phyloP scores from a whole-genome alignment of 2,329 filamentous ascomycete genomes.

The Phaeosphaeriaceae sp. region DNA sequence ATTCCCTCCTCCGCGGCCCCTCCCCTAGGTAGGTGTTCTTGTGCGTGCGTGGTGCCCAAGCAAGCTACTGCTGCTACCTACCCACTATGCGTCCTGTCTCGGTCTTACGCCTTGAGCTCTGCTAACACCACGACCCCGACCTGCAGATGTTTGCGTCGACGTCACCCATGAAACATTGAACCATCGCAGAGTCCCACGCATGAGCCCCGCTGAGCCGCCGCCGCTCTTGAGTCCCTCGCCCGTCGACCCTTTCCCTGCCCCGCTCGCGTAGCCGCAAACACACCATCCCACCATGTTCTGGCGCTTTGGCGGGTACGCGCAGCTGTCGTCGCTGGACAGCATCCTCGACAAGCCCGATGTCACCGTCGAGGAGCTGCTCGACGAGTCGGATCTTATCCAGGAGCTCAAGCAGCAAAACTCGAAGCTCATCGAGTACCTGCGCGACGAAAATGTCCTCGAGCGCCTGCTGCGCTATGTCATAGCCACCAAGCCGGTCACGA shows the following conservation, averaged over 20 bases:
- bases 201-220: constrained; percentile 30
- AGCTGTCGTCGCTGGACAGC: constrained; percentile 93
- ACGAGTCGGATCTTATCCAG: constrained; percentile 95
- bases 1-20: constrained; percentile 15
- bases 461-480: constrained; percentile 90
- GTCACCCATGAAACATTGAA: constrained; percentile 21
- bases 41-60: constrained; percentile 14
- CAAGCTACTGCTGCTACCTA: not conserved
- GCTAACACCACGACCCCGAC: constrained; percentile 14
- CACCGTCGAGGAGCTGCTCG: constrained; percentile 91
- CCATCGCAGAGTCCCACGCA: constrained; percentile 19
- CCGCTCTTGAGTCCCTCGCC: constrained; percentile 35
- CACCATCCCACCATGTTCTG: constrained; percentile 84
- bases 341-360: constrained; percentile 96
- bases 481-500: constrained; percentile 68
- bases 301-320: constrained; percentile 99
- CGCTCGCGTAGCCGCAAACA: constrained; percentile 32
- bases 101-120: constrained; percentile 13
- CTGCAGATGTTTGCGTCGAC: constrained; percentile 17
- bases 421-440: constrained; percentile 94
- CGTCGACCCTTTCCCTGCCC: constrained; percentile 33
- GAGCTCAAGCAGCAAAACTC: constrained; percentile 98
- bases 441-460: constrained; percentile 84
- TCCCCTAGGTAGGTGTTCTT: constrained; percentile 26
- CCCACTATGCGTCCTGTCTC: constrained; percentile 14